These are phyloP conservation scores for Melianthus villosus DNA, from an alignment of 441 rosid genomes.

Conservation along the genomic window DNA sequence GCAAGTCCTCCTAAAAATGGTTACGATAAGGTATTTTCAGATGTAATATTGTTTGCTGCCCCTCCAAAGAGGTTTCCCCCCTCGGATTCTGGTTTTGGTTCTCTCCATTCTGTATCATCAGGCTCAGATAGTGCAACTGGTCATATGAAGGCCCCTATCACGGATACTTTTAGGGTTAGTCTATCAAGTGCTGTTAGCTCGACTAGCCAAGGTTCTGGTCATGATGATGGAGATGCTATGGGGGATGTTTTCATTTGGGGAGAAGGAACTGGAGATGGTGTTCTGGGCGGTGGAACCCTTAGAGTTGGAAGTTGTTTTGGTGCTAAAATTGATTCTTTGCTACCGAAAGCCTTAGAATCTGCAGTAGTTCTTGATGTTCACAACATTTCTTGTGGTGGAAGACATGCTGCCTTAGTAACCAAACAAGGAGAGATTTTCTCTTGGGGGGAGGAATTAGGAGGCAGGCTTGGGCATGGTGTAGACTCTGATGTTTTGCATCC, in stretches of 20 bases:
- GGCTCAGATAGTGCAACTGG: slow-evolving; percentile 78
- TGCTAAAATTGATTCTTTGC: slow-evolving; percentile 53
- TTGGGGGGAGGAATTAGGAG: slow-evolving; percentile 94
- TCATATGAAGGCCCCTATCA: slow-evolving; percentile 42
- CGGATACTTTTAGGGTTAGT: slow-evolving; percentile 87
- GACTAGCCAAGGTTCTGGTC: slow-evolving; percentile 96
- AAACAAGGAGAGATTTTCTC: slow-evolving; percentile 87
- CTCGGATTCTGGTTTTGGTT: slow-evolving; percentile 56
- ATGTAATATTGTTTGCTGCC: slow-evolving; percentile 46
- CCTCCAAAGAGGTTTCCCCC: slow-evolving; percentile 76
- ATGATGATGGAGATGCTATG: slow-evolving; percentile 91
- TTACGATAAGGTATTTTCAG: slow-evolving; percentile 64
- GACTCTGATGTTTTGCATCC: slow-evolving; percentile 78
- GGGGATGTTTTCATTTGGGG: slow-evolving; percentile 98
- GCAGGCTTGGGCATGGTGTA: slow-evolving; percentile 96
- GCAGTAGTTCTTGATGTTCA: slow-evolving; percentile 85
- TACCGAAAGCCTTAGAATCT: slow-evolving; percentile 90
- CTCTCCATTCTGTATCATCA: slow-evolving; percentile 70
- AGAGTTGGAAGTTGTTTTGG: slow-evolving; percentile 41
- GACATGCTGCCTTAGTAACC: slow-evolving; percentile 79
- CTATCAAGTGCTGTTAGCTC: slow-evolving; percentile 95
- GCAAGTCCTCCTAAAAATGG: slow-evolving; percentile 86
- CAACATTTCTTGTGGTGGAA: slow-evolving; percentile 80
- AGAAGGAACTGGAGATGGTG: slow-evolving; percentile 74
- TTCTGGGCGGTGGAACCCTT: slow-evolving; percentile 73